Base-by-base conservation (phyloP, 768 basidiomycete species). In the Leucocoprinus leucothites region DNA sequence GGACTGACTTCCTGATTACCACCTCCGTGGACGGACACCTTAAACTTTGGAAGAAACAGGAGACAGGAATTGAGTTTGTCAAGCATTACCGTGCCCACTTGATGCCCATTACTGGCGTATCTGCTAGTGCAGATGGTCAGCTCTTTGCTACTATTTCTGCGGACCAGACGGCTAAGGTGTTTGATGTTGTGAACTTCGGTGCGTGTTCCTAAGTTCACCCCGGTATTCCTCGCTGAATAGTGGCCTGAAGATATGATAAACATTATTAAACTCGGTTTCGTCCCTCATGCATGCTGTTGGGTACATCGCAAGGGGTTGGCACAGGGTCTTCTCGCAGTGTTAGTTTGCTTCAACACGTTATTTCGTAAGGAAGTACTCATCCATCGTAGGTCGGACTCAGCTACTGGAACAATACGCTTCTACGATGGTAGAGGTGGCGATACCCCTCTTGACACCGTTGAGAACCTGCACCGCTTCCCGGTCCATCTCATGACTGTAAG, bases 31-130 rank as follows among this genome's bases (percentile, higher is more conserved):
- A 98, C 66, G 97, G 97, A 1, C 89, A 94, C 69, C 70, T 98
- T 59, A 99, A 99, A 69, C 71, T 99, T n/a, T 99, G 97, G 97
- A 98, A 97, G 77, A 99, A 99, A 71, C 94, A 97, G 73, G 90
- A 94, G 19, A 68, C 77, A 5, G 96, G 95, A 3, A 94, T 99
- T 64, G 97, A 98, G 72, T 98, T 98, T 63, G 96, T 98, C 57
- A 99, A 99, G 72, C 92, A 95, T 61, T 99, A 96, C 69, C 87
- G 97, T 44, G 94, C 97, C 1, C 95, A 97, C 63, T 76, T 95
- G 19, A 79, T 81, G 22, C 83, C 91, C 8, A 81, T 98, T 22
- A 75, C 85, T 3, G 84, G 82, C 7, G 87, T 98, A 3, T 89
- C 89, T 21, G 89, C 87, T 22, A 95, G 93, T 63, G 86, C 87